Evolutionary conservation across 1,284 basidiomycete species (phyloP).

Genomic region (Ustilago tritici): DNA sequence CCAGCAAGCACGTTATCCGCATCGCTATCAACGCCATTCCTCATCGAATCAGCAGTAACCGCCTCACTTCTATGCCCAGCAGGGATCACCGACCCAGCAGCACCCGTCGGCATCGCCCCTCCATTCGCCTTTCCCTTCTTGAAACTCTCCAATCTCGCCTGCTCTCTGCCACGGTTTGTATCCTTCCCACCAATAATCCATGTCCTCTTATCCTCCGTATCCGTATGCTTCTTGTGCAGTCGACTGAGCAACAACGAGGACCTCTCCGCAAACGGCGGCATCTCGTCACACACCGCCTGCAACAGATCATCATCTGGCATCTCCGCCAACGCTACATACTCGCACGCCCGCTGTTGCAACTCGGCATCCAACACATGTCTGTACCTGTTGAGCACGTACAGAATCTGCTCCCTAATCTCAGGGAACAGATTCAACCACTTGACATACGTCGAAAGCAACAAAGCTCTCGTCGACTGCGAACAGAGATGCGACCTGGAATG

Average conservation of each 20-base stretch:
- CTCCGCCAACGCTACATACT: constrained; percentile 64
- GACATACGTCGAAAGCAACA: constrained; percentile 95
- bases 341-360: constrained; percentile 94
- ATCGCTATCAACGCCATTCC: constrained; percentile 34
- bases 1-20: constrained; percentile 78
- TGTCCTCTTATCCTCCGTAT: constrained; percentile 83
- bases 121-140: constrained; percentile 68
- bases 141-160: constrained; percentile 74
- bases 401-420: constrained; percentile 92
- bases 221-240: constrained; percentile 86
- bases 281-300: constrained; percentile 96
- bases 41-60: constrained; percentile 52
- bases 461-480: constrained; percentile 87
- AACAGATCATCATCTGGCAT: constrained; percentile 83
- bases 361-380: constrained; percentile 94
- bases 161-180: constrained; percentile 81
- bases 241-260: constrained; percentile 84
- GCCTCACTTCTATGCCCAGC: constrained; percentile 45
- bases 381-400: constrained; percentile 97
- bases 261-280: constrained; percentile 96
- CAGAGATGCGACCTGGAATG: constrained; percentile 97
- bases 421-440: constrained; percentile 99
- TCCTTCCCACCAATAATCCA: constrained; percentile 96
- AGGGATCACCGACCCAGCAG: constrained; percentile 54
- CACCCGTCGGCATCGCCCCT: constrained; percentile 62